These are phyloP conservation scores for Deinandra increscens DNA, from an alignment of 129 eudicot species.

Conservation along the genomic window DNA sequence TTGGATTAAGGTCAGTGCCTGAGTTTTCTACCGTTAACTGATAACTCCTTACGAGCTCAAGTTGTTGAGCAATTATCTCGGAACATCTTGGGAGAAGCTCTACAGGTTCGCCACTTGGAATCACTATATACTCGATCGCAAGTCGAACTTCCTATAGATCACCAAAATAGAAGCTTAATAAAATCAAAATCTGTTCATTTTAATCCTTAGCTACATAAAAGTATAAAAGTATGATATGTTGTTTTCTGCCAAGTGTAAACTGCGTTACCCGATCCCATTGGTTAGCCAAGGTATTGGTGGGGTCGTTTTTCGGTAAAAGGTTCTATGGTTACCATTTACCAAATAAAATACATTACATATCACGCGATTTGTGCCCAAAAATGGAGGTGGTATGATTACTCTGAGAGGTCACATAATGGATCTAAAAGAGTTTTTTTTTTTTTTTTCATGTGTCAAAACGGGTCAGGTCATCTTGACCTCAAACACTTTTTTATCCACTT, in stretches of 20 bases:
- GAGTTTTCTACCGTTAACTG: slow-evolving; percentile 80
- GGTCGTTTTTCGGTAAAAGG: too few relatives aligned
- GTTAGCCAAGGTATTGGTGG: background rate
- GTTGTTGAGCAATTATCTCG: slow-evolving; percentile 83
- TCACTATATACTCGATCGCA: slow-evolving; percentile 95
- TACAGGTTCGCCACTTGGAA: slow-evolving; percentile 93
- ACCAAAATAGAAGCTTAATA: slow-evolving; percentile 1
- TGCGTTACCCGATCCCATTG: too few relatives aligned
- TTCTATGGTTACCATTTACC: too few relatives aligned
- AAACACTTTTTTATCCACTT: background rate
- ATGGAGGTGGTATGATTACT: background rate
- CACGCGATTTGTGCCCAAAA: background rate
- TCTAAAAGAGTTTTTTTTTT: background rate
- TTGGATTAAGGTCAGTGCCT: slow-evolving; percentile 82
- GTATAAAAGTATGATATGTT: background rate
- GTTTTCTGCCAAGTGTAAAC: too few relatives aligned
- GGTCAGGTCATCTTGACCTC: background rate
- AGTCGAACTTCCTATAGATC: slow-evolving; percentile 82
- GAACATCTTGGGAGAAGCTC: slow-evolving; percentile 96
- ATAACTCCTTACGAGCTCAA: slow-evolving; percentile 88
- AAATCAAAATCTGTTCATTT: background rate
- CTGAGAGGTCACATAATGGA: background rate
- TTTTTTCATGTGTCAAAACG: background rate
- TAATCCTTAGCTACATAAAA: background rate
- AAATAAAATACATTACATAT: background rate